These are phyloP conservation scores for Perkinsela sp. DNA, from an alignment of 208 protist genomes.

Conservation along the genomic window DNA sequence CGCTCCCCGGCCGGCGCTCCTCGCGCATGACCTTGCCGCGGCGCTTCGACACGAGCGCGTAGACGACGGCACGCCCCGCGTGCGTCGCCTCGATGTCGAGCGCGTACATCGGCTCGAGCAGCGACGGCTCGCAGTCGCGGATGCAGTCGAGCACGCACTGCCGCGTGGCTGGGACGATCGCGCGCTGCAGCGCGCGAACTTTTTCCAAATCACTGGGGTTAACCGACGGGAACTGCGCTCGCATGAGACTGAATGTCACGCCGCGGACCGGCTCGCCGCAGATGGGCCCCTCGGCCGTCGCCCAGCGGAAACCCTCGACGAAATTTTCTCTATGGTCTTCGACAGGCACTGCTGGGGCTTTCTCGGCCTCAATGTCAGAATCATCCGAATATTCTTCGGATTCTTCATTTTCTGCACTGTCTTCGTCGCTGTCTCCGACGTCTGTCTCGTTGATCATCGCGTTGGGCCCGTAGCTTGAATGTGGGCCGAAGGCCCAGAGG, in stretches of 20 bases:
- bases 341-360: not conserved
- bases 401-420: not conserved
- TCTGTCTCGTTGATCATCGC: constrained; percentile 84
- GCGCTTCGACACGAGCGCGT: constrained; percentile 15
- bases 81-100: constrained; percentile 48
- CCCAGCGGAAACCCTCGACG: constrained; percentile 74
- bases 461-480: constrained; percentile 63
- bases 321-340: constrained; percentile 12
- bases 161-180: constrained; percentile 44
- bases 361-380: not conserved
- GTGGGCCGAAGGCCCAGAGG: constrained; percentile 74
- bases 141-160: constrained; percentile 46
- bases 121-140: constrained; percentile 31
- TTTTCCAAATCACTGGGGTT: not conserved
- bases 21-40: constrained; percentile 38
- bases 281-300: constrained; percentile 73
- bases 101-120: constrained; percentile 74
- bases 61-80: constrained; percentile 21
- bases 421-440: constrained; percentile 8
- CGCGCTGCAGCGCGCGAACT: constrained; percentile 8
- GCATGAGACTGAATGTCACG: constrained; percentile 38
- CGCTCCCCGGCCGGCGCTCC: constrained; percentile 47
- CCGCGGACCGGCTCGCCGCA: constrained; percentile 79
- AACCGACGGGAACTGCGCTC: not conserved
- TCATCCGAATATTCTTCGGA: constrained; percentile 9